These are phyloP conservation scores for Nemania sp. DNA, from an alignment of 2,329 filamentous ascomycete genomes.

Conservation along the genomic window DNA sequence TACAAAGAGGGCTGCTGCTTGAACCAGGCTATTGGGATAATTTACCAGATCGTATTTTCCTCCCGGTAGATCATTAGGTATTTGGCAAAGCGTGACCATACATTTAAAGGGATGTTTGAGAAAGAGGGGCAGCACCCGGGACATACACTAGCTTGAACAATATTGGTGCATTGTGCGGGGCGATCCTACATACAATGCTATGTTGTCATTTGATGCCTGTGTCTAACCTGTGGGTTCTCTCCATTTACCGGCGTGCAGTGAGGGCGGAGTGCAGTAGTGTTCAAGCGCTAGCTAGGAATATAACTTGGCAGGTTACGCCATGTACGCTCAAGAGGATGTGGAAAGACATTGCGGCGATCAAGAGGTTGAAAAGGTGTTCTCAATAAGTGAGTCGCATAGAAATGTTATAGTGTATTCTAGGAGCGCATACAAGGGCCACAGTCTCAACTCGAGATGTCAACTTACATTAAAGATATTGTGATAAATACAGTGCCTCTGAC, in stretches of 20 bases:
- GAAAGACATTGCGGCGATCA: neutral
- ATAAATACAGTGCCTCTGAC: too few relatives aligned
- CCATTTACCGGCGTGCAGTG: neutral
- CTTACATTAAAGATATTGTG: too few relatives aligned
- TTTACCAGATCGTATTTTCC: conserved; percentile 19
- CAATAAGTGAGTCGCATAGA: neutral
- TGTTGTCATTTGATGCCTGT: neutral
- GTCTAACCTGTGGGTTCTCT: neutral
- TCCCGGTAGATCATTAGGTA: conserved; percentile 24
- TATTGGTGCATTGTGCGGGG: conserved; percentile 16
- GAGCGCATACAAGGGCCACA: too few relatives aligned
- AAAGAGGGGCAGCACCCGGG: conserved; percentile 14
- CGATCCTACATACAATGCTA: neutral
- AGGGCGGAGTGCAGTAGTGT: conserved; percentile 14
- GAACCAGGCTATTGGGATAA: conserved; percentile 25
- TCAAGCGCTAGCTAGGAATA: neutral
- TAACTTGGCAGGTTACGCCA: neutral
- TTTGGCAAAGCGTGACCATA: conserved; percentile 4
- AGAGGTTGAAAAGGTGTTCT: neutral
- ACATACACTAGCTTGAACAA: conserved; percentile 11
- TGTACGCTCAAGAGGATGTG: neutral
- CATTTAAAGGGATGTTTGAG: neutral
- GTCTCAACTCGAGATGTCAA: neutral
- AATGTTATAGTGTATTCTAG: too few relatives aligned
- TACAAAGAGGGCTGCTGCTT: conserved; percentile 9